Base-by-base conservation (phyloP, 1,284 basidiomycete species). In the Leccinum pachyderme region DNA sequence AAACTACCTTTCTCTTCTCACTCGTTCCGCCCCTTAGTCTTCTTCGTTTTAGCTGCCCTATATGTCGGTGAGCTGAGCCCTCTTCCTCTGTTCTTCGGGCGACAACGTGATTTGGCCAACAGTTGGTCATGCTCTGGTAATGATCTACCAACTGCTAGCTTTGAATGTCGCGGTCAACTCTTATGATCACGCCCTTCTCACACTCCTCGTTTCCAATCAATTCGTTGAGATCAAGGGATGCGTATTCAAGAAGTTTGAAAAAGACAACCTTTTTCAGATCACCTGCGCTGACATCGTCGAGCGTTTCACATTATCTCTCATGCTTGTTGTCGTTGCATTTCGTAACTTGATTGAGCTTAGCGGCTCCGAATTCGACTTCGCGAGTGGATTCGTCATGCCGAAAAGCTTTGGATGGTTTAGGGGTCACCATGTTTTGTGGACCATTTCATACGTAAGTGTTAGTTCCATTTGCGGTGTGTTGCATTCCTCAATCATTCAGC, bases 171-270 rank as follows among this genome's bases (percentile, higher is more conserved):
- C 97, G 5, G 93, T 99, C 71, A 99, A 99, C 73, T 96, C 95
- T 15, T 99, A 97, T 73, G 96, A 98, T 72, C 93, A 99, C 68
- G 91, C 95, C 1, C 83, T 99, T 12, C 80, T 99, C 32, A 98
- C 96, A 0, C 81, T 99, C 0, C 80, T 99, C 5, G 86, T 99
- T 44, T 98, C 94, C 45, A 99, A 99, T 71, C 97, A 99, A 71
- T 99, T 99, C 68, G 96, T 99, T 47, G 97, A 99, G 75, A 99
- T 99, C 75, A 99, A 99, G 74, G 95, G 96, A 37, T 95, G 90
- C 64, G 97, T 99, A 0, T 99, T 99, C 83, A 99, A 99, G 75
- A 98, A 93, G 71, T 99, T 99, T 64, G 97, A 99, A 71, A 99
- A 98, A 72, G 97, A 99, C 67, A 98, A 93, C 67, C 81, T 99